A percentile compares a stretch with the other conserved stretches of the same genome.
Conservation (phyloP, 768 basidiomycete species). For the Lyophyllum atratum region DNA sequence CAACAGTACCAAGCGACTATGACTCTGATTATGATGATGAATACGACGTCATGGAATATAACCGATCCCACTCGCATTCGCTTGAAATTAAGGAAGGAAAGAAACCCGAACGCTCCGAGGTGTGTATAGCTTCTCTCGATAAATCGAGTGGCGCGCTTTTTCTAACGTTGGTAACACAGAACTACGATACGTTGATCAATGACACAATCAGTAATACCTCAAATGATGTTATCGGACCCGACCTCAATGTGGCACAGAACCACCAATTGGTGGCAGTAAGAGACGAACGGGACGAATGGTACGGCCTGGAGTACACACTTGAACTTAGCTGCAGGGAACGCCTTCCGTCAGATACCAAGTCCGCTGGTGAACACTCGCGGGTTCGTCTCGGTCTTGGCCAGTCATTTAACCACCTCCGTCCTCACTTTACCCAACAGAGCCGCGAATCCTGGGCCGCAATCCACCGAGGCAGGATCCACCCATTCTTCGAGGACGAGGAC, state of each 20-base stretch:
- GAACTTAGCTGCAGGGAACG: slow-evolving; percentile 41
- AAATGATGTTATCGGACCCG: not conserved
- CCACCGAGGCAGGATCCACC: slow-evolving; percentile 37
- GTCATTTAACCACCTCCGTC: not conserved
- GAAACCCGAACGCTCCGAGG: slow-evolving; percentile 32
- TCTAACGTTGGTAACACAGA: slow-evolving; percentile 7
- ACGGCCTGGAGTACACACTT: slow-evolving; percentile 44
- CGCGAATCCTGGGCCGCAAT: slow-evolving; percentile 47
- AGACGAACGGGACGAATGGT: slow-evolving; percentile 39
- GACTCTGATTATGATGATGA: slow-evolving; percentile 16
- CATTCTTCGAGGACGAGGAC: slow-evolving; percentile 41
- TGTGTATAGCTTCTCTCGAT: slow-evolving; percentile 17
- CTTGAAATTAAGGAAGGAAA: slow-evolving; percentile 41
- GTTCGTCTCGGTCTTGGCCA: slow-evolving; percentile 19
- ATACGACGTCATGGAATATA: slow-evolving; percentile 10
- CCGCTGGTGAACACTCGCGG: slow-evolving; percentile 42
- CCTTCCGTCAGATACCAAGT: slow-evolving; percentile 29
- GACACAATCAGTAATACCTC: not conserved
- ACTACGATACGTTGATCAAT: slow-evolving; percentile 19
- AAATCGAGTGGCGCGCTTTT: not conserved
- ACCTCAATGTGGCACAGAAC: not conserved
- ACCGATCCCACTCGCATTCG: slow-evolving; percentile 21
- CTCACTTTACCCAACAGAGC: slow-evolving; percentile 28
- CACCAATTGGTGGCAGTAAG: not conserved
- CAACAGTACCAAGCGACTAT: slow-evolving; percentile 4